phyloP scores from a whole-genome alignment of 345 rosid species.

The Linum tenue region DNA sequence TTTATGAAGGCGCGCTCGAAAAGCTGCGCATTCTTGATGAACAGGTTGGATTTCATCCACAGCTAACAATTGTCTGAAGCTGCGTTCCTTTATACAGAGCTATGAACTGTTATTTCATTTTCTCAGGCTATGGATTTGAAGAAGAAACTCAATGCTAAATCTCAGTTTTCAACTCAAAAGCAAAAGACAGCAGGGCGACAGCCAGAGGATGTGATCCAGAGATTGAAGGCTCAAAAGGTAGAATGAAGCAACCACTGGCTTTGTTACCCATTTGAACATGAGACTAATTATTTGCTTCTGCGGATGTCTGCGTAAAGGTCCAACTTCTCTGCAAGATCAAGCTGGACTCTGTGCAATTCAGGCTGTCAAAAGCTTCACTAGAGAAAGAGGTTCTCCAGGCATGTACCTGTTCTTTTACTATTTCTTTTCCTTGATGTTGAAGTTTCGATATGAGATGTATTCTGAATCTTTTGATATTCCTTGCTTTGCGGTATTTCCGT shows the following conservation, averaged over 20 bases:
- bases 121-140: conserved; percentile 17
- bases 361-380: conserved; percentile 23
- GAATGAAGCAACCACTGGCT: not conserved
- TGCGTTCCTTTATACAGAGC: no score
- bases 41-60: conserved; percentile 9
- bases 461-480: not conserved
- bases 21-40: conserved; percentile 14
- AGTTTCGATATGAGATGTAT: not conserved
- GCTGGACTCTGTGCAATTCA: conserved; percentile 24
- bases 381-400: conserved; percentile 28
- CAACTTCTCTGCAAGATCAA: conserved; percentile 25
- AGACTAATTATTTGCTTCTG: not conserved
- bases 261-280: not conserved
- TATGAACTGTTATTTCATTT: not conserved
- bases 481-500: not conserved
- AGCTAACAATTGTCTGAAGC: not conserved
- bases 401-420: not conserved
- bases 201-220: conserved; percentile 14
- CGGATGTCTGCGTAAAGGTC: conserved; percentile 7
- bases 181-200: not conserved
- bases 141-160: conserved; percentile 16
- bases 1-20: conserved; percentile 9
- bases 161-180: conserved; percentile 15
- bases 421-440: not conserved
- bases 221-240: conserved; percentile 27